Evolutionary conservation across 73 alveolate genomes (phyloP).

Genomic region (Tetrahymena malaccensis): DNA sequence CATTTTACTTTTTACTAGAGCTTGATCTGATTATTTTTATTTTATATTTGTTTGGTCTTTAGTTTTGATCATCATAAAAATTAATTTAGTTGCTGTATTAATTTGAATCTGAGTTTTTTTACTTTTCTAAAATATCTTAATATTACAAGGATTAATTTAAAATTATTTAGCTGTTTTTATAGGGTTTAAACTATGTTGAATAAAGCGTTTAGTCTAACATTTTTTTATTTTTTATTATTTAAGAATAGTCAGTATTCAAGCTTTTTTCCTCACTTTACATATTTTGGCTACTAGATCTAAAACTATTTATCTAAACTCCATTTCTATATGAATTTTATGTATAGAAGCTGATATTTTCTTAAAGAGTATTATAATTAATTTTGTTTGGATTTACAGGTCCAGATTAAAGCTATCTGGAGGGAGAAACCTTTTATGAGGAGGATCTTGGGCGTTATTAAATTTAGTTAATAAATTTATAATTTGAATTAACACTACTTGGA

Average conservation of each 20-base stretch:
- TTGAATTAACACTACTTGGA: neutral
- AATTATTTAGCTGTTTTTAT: neutral
- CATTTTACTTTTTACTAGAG: neutral
- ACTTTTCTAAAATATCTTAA: neutral
- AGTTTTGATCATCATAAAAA: neutral
- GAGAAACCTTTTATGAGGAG: neutral
- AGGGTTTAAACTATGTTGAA: neutral
- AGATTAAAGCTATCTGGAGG: neutral
- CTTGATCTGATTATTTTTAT: neutral
- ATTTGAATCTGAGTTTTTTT: neutral
- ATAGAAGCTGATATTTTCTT: neutral
- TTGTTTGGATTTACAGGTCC: neutral
- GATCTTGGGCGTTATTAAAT: neutral
- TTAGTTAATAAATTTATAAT: neutral
- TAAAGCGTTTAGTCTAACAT: neutral
- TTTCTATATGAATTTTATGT: neutral
- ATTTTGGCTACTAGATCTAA: neutral
- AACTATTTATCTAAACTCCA: neutral
- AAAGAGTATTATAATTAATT: neutral
- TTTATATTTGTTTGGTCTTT: neutral
- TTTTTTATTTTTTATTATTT: neutral
- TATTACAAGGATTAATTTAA: neutral
- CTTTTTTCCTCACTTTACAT: neutral
- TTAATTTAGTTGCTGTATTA: neutral
- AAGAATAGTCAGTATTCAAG: neutral